Conservation (phyloP, 2,329 filamentous ascomycete species). For the Arthrobotrys entomopaga region DNA sequence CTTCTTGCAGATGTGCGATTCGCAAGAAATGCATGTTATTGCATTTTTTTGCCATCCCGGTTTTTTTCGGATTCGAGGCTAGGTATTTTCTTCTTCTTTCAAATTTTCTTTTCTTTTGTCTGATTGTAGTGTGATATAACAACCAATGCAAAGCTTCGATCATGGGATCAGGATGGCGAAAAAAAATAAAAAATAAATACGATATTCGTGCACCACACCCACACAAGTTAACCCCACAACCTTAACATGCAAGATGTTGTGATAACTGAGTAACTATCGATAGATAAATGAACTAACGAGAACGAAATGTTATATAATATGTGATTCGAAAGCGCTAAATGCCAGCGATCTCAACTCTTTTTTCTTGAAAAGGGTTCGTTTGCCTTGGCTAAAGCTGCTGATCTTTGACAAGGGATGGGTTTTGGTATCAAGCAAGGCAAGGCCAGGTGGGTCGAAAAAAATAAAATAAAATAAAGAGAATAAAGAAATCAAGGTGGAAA, state of each 20-base stretch:
- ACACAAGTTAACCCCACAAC: constrained; percentile 7
- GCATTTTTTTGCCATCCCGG: constrained; percentile 41
- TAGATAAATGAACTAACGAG: constrained; percentile 12
- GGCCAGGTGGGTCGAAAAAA: neutral
- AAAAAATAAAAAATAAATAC: no score
- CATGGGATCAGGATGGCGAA: constrained; percentile 45
- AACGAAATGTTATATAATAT: constrained; percentile 4
- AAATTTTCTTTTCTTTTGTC: neutral
- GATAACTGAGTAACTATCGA: no score
- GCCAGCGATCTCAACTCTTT: constrained; percentile 13
- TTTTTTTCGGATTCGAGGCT: no score
- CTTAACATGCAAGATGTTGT: constrained; percentile 17
- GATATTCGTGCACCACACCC: no score
- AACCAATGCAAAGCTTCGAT: constrained; percentile 6
- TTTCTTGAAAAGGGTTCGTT: neutral
- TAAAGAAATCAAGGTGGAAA: no score
- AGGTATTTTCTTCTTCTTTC: no score
- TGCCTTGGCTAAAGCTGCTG: constrained; percentile 32
- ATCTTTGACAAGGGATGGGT: constrained; percentile 13
- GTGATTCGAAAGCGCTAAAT: constrained; percentile 16
- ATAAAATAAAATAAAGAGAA: no score
- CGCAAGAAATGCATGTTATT: neutral
- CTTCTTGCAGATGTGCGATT: no score
- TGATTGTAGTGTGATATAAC: constrained; percentile 8
- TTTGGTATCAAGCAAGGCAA: constrained; percentile 16